Evolutionary conservation across 192 early-diverging fungal genomes (phyloP), one percentile per base, ranked within the genome.

Genomic region (Coemansia sp.): DNA sequence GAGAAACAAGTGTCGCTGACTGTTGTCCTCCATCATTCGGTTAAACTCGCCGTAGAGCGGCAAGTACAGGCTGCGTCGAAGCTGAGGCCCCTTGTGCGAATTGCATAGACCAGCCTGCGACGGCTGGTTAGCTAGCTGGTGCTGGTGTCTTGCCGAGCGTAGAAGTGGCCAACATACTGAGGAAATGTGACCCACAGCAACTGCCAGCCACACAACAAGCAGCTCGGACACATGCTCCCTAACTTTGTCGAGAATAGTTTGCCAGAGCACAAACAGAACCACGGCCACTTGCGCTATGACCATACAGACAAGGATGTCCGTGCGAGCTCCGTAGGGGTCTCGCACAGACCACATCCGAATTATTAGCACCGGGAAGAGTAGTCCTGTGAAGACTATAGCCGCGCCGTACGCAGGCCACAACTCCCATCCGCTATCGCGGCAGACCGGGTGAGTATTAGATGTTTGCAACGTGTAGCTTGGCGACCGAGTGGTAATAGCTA

Each of bases 321-420:
- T 46, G 14, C 67, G 65, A 11, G 63, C 63, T 32, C 38, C 62
- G 55, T 80, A 75, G 13, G 69, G 49, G 30, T 80, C 70, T 7
- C 17, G 38, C 6, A 68, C 39, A 32, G 39, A 43, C 73, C 73
- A 81, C 32, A 81, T 52, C n/a, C 40, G 40, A 21, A 62, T 37
- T 28, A 59, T 39, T 16, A 81, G 60, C 17, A 37, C 70, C n/a
- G 74, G 70, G 32, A 73, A 76, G 17, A 69, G 44, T 3, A 72
- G 49, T 4, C 59, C 78, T 35, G 46, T 37, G 19, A 39, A 65
- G 5, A 57, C 46, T 28, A 69, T 49, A 14, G 78, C 69, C 13
- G 67, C 44, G 32, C 74, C 65, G 39, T 81, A 81, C 3, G 67
- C 70, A 6, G 67, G 67, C 78, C 78, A 81, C 63, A 69, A 30